phyloP scores from a whole-genome alignment of 139 green algal species.

The Micractinium sp. region DNA sequence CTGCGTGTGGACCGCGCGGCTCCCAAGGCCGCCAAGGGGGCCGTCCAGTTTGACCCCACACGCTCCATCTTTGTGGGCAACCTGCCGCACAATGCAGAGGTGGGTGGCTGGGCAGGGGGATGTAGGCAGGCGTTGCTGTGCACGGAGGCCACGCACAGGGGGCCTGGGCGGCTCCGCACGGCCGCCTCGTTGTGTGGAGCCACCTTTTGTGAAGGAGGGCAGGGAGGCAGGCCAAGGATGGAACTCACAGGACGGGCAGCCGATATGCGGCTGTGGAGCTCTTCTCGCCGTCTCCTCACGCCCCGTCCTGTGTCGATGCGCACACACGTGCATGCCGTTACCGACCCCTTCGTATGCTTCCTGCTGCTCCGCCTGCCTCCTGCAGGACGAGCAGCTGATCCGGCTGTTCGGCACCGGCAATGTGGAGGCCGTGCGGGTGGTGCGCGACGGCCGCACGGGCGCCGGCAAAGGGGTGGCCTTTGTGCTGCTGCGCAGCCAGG shows the following conservation, averaged over 20 bases:
- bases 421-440: slow-evolving; percentile 87
- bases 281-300: neutral
- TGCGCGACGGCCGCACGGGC: slow-evolving; percentile 77
- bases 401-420: slow-evolving; percentile 29
- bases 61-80: slow-evolving; percentile 91
- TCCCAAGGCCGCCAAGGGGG: slow-evolving; percentile 18
- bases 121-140: neutral
- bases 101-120: slow-evolving; percentile 30
- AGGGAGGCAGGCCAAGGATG: too few relatives aligned
- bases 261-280: neutral
- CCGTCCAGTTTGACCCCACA: slow-evolving; percentile 71
- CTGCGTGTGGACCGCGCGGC: slow-evolving; percentile 82
- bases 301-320: neutral
- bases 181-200: too few relatives aligned
- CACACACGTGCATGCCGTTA: neutral
- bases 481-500: slow-evolving; percentile 73
- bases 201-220: too few relatives aligned
- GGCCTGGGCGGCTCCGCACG: too few relatives aligned
- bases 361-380: neutral
- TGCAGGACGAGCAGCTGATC: slow-evolving; percentile 76
- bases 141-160: too few relatives aligned
- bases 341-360: neutral
- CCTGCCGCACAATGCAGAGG: slow-evolving; percentile 75
- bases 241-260: too few relatives aligned
- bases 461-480: slow-evolving; percentile 85